phyloP scores from a whole-genome alignment of 1,139 yeast species.

The Suhomyces guaymorum region DNA sequence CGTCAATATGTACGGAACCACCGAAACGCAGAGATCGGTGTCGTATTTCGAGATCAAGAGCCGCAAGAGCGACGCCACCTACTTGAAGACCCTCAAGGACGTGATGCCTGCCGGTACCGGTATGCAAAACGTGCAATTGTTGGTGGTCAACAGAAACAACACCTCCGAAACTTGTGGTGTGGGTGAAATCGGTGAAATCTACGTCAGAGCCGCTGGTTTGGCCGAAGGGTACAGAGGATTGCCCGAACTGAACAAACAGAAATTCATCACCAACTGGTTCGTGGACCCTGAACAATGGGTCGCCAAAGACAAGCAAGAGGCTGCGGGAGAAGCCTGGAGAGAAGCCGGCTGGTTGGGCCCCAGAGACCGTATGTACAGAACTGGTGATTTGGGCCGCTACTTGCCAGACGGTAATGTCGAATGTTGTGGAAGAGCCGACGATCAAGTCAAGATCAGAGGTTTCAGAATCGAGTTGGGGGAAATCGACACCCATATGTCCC shows the following conservation, averaged over 20 bases:
- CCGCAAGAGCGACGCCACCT: slow-evolving; percentile 64
- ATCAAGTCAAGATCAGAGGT: slow-evolving; percentile 97
- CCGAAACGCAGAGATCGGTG: slow-evolving; percentile 98
- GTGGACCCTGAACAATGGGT: slow-evolving; percentile 63
- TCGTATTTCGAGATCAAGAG: slow-evolving; percentile 89
- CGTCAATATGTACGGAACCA: slow-evolving; percentile 98
- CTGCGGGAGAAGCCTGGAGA: slow-evolving; percentile 66
- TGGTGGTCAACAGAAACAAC: slow-evolving; percentile 90
- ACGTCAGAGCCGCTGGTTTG: slow-evolving; percentile 96
- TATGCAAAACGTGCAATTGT: slow-evolving; percentile 89
- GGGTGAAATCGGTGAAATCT: slow-evolving; percentile 98
- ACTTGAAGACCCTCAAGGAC: slow-evolving; percentile 83
- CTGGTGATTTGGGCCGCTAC: slow-evolving; percentile 97
- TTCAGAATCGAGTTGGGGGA: slow-evolving; percentile 98
- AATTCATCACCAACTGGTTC: slow-evolving; percentile 91
- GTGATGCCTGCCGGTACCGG: slow-evolving; percentile 99
- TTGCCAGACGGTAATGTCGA: slow-evolving; percentile 97
- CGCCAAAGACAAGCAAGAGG: slow-evolving; percentile 47
- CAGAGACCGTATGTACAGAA: slow-evolving; percentile 91
- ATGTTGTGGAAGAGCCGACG: slow-evolving; percentile 98
- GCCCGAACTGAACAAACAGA: slow-evolving; percentile 83
- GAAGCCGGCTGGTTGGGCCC: slow-evolving; percentile 85
- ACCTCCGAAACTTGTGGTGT: slow-evolving; percentile 91
- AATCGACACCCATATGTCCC: slow-evolving; percentile 94
- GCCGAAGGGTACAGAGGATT: slow-evolving; percentile 94